Conservation (phyloP, 2,329 filamentous ascomycete species). For the Drechslerella stenobrocha region DNA sequence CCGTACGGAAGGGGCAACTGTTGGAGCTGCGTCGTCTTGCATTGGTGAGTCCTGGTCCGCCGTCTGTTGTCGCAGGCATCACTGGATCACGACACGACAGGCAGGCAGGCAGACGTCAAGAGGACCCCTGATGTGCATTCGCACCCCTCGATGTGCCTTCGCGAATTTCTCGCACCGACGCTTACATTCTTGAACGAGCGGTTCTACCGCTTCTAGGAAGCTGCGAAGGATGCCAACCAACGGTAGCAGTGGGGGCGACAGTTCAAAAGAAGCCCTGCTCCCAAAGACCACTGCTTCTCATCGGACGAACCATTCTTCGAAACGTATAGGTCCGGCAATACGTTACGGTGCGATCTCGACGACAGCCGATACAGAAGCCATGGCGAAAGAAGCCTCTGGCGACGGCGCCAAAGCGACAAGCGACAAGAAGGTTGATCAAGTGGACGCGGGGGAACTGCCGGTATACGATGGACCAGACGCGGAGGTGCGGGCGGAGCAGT, state of each 20-base stretch:
- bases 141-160: constrained; percentile 8
- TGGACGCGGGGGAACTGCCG: constrained; percentile 13
- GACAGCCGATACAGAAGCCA: constrained; percentile 10
- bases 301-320: background rate
- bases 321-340: too few relatives aligned
- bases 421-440: constrained; percentile 16
- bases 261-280: constrained; percentile 45
- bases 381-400: constrained; percentile 29
- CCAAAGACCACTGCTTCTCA: background rate
- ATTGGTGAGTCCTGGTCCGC: too few relatives aligned
- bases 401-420: constrained; percentile 10
- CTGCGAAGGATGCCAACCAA: constrained; percentile 6
- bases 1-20: background rate
- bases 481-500: constrained; percentile 51
- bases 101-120: constrained; percentile 9
- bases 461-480: constrained; percentile 18
- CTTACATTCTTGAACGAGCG: constrained; percentile 7
- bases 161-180: background rate
- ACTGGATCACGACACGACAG: too few relatives aligned
- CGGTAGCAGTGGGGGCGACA: background rate
- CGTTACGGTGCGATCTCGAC: constrained; percentile 27
- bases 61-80: too few relatives aligned
- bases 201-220: constrained; percentile 16
- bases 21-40: constrained; percentile 4
- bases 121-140: too few relatives aligned